These are phyloP conservation scores for Pseudogymnoascus sp. DNA, from an alignment of 2,329 filamentous ascomycete genomes.

Conservation along the genomic window DNA sequence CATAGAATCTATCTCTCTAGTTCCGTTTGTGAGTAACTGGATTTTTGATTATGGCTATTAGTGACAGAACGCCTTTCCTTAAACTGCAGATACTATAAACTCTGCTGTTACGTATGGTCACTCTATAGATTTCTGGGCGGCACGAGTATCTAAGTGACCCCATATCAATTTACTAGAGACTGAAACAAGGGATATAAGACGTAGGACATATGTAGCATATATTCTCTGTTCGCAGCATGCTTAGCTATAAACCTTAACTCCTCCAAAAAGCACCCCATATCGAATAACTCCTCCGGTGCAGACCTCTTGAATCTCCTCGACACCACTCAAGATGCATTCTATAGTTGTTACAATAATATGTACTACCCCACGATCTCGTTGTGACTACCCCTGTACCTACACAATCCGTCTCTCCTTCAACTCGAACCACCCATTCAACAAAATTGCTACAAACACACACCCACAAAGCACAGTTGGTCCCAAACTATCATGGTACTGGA, in stretches of 20 bases:
- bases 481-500: constrained; percentile 83
- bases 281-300: background rate
- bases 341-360: constrained; percentile 13
- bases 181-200: background rate
- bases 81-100: too few relatives aligned
- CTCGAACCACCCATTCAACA: constrained; percentile 73
- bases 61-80: too few relatives aligned
- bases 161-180: background rate
- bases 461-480: constrained; percentile 72
- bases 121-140: background rate
- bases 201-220: background rate
- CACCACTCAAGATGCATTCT: background rate
- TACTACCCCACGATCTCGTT: background rate
- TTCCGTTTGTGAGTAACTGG: background rate
- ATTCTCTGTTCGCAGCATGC: background rate
- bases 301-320: background rate
- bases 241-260: constrained; percentile 1
- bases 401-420: constrained; percentile 53
- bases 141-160: background rate
- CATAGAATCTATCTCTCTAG: background rate
- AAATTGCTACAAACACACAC: constrained; percentile 65
- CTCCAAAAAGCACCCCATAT: background rate
- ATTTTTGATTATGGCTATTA: background rate
- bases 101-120: too few relatives aligned
- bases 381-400: constrained; percentile 27